A percentile compares a stretch with the other conserved stretches of the same genome.
phyloP scores from a whole-genome alignment of 2,329 filamentous ascomycete species.

The Biscogniauxia mediterranea region DNA sequence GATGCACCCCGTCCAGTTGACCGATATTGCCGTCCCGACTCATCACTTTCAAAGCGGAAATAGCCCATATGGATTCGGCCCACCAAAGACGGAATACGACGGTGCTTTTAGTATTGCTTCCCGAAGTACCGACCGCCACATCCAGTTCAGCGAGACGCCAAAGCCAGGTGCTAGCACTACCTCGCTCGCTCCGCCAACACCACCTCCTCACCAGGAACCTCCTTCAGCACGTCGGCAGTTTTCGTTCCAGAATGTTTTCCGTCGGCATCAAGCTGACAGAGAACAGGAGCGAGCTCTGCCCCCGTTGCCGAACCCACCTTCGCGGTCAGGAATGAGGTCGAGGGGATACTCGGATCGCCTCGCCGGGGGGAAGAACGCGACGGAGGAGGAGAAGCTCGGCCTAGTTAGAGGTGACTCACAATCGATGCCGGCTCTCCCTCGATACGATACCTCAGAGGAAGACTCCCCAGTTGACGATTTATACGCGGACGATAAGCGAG shows the following conservation, averaged over 20 bases:
- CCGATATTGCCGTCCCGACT: constrained; percentile 54
- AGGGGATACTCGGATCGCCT: constrained; percentile 42
- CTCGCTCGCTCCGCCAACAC: constrained; percentile 54
- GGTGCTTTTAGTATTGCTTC: constrained; percentile 48
- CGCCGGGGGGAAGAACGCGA: constrained; percentile 49
- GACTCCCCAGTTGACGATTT: constrained; percentile 29
- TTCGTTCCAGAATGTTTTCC: constrained; percentile 86
- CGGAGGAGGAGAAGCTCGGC: constrained; percentile 80
- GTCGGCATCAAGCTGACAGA: constrained; percentile 45
- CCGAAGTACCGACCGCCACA: constrained; percentile 39
- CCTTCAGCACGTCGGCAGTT: constrained; percentile 72
- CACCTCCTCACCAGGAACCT: constrained; percentile 51
- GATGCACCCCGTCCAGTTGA: constrained; percentile 61
- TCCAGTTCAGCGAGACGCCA: constrained; percentile 46
- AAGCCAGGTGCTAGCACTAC: constrained; percentile 41
- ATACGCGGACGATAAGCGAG: constrained; percentile 31
- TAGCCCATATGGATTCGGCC: constrained; percentile 47
- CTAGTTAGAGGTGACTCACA: constrained; percentile 72
- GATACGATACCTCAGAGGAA: constrained; percentile 33
- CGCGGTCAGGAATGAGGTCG: constrained; percentile 34
- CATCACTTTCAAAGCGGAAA: constrained; percentile 45
- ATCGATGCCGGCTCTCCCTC: constrained; percentile 35
- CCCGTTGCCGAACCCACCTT: constrained; percentile 31
- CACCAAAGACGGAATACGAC: constrained; percentile 50
- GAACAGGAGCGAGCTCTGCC: constrained; percentile 30